These are phyloP conservation scores for Xylaria curta DNA, from an alignment of 495 filamentous ascomycete genomes.

Conservation along the genomic window DNA sequence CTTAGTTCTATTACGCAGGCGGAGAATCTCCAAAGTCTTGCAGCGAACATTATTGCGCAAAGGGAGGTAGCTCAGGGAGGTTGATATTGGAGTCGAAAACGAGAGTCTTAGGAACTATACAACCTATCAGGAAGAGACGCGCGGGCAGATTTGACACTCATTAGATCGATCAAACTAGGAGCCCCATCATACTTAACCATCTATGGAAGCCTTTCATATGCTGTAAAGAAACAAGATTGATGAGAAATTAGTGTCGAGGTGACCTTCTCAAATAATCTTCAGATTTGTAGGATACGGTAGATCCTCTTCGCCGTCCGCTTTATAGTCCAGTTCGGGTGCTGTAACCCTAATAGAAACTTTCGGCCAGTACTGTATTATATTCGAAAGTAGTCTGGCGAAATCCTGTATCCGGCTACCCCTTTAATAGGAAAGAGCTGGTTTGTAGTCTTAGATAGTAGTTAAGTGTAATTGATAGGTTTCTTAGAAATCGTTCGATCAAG, in stretches of 20 bases:
- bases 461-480: too few relatives aligned
- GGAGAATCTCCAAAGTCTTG: constrained; percentile 5
- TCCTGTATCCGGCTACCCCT: too few relatives aligned
- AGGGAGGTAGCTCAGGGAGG: constrained; percentile 19
- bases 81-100: neutral
- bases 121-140: neutral
- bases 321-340: too few relatives aligned
- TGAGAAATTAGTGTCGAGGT: neutral
- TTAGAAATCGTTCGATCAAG: too few relatives aligned
- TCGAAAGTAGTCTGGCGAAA: too few relatives aligned
- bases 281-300: neutral
- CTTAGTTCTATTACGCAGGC: constrained; percentile 7
- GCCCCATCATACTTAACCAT: neutral
- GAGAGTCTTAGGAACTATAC: neutral
- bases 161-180: neutral
- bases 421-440: too few relatives aligned
- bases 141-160: neutral
- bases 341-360: neutral
- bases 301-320: too few relatives aligned
- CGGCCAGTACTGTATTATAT: too few relatives aligned
- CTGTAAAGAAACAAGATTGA: neutral
- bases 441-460: too few relatives aligned
- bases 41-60: constrained; percentile 29
- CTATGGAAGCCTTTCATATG: neutral
- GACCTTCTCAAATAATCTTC: neutral